Percentiles rank a stretch among this genome's conserved stretches.
phyloP scores from a whole-genome alignment of 164 flowering plant genomes.

The Litsea cubeba region DNA sequence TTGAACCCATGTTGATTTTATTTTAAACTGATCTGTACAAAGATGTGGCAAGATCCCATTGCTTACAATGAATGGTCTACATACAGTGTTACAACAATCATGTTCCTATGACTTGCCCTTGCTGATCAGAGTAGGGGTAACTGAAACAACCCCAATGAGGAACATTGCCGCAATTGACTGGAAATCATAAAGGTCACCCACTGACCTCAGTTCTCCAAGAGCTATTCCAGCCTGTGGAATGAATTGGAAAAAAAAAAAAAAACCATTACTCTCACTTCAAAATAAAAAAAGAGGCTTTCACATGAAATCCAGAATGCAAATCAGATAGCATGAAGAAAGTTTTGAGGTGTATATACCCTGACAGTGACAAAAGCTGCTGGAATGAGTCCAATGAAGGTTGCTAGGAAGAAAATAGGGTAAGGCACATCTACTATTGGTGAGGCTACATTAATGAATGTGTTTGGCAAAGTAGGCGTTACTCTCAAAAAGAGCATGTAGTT shows the following conservation, averaged over 20 bases:
- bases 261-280: neutral
- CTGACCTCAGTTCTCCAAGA: constrained; percentile 72
- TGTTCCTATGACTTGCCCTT: constrained; percentile 33
- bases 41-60: neutral
- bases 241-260: neutral
- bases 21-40: neutral
- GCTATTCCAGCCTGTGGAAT: constrained; percentile 82
- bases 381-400: constrained; percentile 77
- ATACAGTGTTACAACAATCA: neutral
- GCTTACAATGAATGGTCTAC: neutral
- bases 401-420: constrained; percentile 79
- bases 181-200: constrained; percentile 86
- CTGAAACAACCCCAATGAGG: constrained; percentile 65
- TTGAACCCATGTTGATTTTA: neutral
- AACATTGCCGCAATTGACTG: constrained; percentile 78
- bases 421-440: constrained; percentile 97
- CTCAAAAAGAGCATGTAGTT: constrained; percentile 97
- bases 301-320: neutral
- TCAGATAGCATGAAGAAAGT: neutral
- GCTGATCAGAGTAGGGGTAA: constrained; percentile 77
- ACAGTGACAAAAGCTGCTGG: constrained; percentile 97
- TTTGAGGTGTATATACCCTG: constrained; percentile 40
- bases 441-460: constrained; percentile 89
- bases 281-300: neutral
- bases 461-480: constrained; percentile 93